A percentile compares a stretch with the other conserved stretches of the same genome.
phyloP scores from a whole-genome alignment of 1,284 basidiomycete species.

The Tilletia horrida region DNA sequence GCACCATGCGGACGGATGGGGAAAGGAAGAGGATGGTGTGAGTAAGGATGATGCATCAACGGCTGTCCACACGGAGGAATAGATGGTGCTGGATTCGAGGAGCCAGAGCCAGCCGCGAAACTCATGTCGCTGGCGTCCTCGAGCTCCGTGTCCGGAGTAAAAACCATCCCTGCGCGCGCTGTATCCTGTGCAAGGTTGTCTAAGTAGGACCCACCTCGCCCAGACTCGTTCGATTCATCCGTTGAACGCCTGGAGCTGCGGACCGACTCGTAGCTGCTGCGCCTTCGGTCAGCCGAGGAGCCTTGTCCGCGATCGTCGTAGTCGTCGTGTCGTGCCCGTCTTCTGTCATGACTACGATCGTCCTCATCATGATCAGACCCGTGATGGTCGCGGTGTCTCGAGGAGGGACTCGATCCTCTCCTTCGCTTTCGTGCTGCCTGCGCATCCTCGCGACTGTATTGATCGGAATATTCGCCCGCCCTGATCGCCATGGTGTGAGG shows the following conservation, averaged over 20 bases:
- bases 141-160: no score
- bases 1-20: not conserved
- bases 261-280: no score
- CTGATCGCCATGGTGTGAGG: not conserved
- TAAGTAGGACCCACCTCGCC: no score
- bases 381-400: not conserved
- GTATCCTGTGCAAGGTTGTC: no score
- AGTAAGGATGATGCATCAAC: conserved; percentile 3
- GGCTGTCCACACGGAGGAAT: conserved; percentile 14
- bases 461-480: conserved; percentile 19
- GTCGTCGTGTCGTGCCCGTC: not conserved
- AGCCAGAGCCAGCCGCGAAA: not conserved
- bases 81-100: not conserved
- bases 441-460: conserved; percentile 32
- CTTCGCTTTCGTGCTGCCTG: conserved; percentile 22
- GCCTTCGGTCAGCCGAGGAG: no score
- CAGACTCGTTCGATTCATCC: no score
- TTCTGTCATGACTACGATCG: not conserved
- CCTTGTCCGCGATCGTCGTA: no score
- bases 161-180: no score
- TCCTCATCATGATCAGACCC: not conserved
- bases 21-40: conserved; percentile 6
- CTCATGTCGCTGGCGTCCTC: no score
- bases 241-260: no score
- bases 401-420: conserved; percentile 3